Evolutionary conservation across 257 asterid genomes (phyloP), one percentile per base, ranked within the genome.

Genomic region (Thymus quinquecostatus): DNA sequence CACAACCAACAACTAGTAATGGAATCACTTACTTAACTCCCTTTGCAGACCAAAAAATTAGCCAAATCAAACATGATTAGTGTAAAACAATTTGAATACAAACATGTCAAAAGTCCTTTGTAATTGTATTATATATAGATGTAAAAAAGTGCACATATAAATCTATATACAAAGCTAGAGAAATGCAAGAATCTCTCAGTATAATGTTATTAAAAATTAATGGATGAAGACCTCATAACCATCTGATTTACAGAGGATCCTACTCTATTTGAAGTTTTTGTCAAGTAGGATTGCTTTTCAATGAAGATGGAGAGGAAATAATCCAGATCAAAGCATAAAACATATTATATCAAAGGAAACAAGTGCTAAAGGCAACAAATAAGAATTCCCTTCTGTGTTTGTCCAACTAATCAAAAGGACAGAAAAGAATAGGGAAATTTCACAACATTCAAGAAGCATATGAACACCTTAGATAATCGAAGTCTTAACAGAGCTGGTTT

Each of bases 151-250:
- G 47, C 36, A 29, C 13, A 10, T 8, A 29, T n/a, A 21, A 21
- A 40, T 62, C 66, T 45, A 55, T 32, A 55, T 56, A 13, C 54
- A 13, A 4, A 40, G 64, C 29, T 45, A 53, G 38, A 51, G 43
- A 8, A 41, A 72, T 28, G 44, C 10, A 34, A 36, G 57, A 41
- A 13, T 40, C 29, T 40, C 28, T 28, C 43, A 60, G 40, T 7
- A 49, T 28, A 43, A 33, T 55, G 54, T 43, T 67, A 33, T 47
- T 51, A 8, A 8, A 51, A 0, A 40, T 14, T 54, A 33, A 60
- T 27, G n/a, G 77, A 73, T 65, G 72, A 73, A 53, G 44, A 57
- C 47, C 47, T 66, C 28, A n/a, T 59, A 32, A 28, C 2, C 10
- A 10, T 11, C 27, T n/a, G 11, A 32, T 21, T 36, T 34, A 10